These are phyloP conservation scores for Trichophyton schoenleinii DNA, from an alignment of 2,329 filamentous ascomycete species.

Conservation along the genomic window DNA sequence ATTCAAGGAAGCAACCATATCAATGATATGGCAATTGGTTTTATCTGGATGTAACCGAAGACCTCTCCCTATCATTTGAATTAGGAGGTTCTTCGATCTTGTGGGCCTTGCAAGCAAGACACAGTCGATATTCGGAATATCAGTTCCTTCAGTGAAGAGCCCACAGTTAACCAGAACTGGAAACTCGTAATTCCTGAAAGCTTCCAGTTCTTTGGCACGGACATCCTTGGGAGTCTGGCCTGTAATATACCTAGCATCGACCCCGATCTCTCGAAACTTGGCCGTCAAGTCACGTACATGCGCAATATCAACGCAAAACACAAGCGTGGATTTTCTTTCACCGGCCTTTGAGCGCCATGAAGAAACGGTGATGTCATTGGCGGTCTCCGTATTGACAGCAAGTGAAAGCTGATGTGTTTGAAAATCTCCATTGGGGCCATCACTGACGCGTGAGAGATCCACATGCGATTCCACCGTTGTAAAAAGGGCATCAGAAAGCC, in stretches of 20 bases:
- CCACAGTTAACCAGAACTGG: constrained; percentile 89
- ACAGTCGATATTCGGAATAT: constrained; percentile 95
- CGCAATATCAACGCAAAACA: constrained; percentile 83
- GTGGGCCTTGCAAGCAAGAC: constrained; percentile 79
- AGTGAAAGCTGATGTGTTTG: constrained; percentile 61
- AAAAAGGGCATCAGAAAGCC: constrained; percentile 84
- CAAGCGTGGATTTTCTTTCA: constrained; percentile 68
- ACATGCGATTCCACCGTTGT: constrained; percentile 79
- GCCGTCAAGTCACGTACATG: constrained; percentile 66
- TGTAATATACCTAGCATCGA: constrained; percentile 80
- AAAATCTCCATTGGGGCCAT: constrained; percentile 62
- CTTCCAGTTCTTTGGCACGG: constrained; percentile 57
- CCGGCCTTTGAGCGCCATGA: constrained; percentile 70
- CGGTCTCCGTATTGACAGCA: constrained; percentile 67
- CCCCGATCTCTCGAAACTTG: constrained; percentile 61
- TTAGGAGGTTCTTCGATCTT: constrained; percentile 77
- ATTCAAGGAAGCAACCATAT: constrained; percentile 79
- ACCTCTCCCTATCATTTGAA: constrained; percentile 96
- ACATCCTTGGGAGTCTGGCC: constrained; percentile 60
- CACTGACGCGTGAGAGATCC: constrained; percentile 60
- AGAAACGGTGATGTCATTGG: constrained; percentile 73
- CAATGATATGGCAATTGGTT: constrained; percentile 82
- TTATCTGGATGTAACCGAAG: constrained; percentile 75
- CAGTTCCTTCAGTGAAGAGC: constrained; percentile 93
- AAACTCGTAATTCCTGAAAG: constrained; percentile 64